Evolutionary conservation across 176 grass and related monocot genomes (phyloP).

Genomic region (Coix lacrymajobi): DNA sequence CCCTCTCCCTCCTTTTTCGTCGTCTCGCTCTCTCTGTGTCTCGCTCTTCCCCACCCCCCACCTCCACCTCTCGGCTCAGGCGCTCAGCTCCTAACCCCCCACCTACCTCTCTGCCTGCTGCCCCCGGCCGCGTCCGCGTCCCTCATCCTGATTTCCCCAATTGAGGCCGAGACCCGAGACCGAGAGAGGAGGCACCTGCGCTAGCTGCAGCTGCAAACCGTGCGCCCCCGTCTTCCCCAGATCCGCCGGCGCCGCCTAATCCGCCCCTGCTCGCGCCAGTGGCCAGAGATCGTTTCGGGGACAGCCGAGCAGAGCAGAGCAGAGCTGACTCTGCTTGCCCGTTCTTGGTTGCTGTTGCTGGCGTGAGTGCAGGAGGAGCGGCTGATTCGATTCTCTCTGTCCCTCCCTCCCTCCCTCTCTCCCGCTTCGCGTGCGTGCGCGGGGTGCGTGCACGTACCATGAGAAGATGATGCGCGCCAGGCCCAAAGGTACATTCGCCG

Average conservation of each 20-base stretch:
- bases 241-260: conserved; percentile 23
- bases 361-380: not conserved
- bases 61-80: not conserved
- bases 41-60: conserved; percentile 11
- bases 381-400: not conserved
- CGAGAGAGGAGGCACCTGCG: conserved; percentile 23
- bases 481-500: conserved; percentile 39
- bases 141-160: conserved; percentile 39
- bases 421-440: not conserved
- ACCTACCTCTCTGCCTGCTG: conserved; percentile 26
- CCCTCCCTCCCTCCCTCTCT: not conserved
- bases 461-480: conserved; percentile 74
- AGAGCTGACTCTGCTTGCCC: not conserved
- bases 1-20: not conserved
- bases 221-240: not conserved
- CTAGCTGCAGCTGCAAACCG: not conserved
- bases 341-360: not conserved
- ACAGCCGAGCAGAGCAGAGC: not conserved
- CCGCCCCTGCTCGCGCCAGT: not conserved
- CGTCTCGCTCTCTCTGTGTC: not conserved
- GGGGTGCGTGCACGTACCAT: conserved; percentile 23
- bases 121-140: not conserved
- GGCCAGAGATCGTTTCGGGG: not conserved
- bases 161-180: not conserved
- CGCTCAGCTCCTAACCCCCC: not conserved